phyloP scores from a whole-genome alignment of 2,329 filamentous ascomycete species.

The Nemania sp. region DNA sequence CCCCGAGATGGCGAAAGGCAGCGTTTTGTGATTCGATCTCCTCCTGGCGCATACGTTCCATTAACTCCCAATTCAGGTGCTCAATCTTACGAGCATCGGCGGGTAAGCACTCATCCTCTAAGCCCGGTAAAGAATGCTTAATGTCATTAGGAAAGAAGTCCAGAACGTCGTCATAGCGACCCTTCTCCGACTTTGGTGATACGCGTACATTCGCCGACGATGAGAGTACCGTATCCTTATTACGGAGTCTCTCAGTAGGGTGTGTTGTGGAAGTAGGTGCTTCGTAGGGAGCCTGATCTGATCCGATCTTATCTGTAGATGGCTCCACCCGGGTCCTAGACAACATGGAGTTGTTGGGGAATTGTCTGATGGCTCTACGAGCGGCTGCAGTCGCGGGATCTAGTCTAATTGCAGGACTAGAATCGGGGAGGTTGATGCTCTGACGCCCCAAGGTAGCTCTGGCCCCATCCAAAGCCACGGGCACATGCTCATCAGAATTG shows the following conservation, averaged over 20 bases:
- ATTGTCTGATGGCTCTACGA: conserved; percentile 19
- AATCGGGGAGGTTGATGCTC: not conserved
- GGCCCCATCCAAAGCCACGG: conserved; percentile 12
- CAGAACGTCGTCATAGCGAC: conserved; percentile 24
- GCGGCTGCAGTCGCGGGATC: conserved; percentile 8
- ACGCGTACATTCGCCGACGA: not conserved
- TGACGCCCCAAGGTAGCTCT: conserved; percentile 8
- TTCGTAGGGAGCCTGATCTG: not conserved
- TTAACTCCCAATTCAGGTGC: conserved; percentile 15
- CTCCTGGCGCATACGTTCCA: conserved; percentile 22
- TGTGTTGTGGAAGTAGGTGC: not conserved
- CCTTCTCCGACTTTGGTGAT: not conserved
- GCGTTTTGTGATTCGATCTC: conserved; percentile 15
- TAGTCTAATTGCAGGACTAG: not conserved
- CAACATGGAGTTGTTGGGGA: conserved; percentile 8
- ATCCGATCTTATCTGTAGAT: not conserved
- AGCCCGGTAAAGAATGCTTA: conserved; percentile 30
- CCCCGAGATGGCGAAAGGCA: conserved; percentile 26
- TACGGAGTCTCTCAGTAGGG: not conserved
- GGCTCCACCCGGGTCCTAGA: not conserved
- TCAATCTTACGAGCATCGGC: conserved; percentile 21
- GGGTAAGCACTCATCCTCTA: conserved; percentile 23
- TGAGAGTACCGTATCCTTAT: not conserved
- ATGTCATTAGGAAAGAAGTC: conserved; percentile 34
- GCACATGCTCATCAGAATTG: conserved; percentile 1